Base-by-base conservation (phyloP, 1,284 basidiomycete genomes). In the Cystobasidium slooffiae region DNA sequence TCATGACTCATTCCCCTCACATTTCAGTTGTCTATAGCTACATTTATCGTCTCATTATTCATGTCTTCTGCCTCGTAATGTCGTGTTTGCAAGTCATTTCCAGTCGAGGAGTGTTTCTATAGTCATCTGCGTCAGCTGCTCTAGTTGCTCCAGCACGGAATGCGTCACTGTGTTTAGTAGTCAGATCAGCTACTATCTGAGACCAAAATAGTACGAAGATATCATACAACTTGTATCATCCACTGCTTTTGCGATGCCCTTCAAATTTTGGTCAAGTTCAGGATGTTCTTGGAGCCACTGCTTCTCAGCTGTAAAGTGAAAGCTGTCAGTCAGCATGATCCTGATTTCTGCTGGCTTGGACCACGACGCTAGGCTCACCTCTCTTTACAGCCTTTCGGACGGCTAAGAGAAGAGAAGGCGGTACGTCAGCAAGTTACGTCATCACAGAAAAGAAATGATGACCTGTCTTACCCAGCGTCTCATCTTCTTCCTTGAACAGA, bases 401-500 rank as follows among this genome's bases (percentile, higher is more conserved):
- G n/a, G 69, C 69, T 72, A 43, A 14, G 39, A 10, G 22, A 37
- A 22, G 4, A 44, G 9, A 24, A 47, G 10, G n/a, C 14, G 14
- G 37, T 7, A 20, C 1, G 43, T 9, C 16, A 39, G 8, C 22
- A n/a, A 18, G 2, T 24, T 0, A 20, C 18, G 39, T 14, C 31
- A 56, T 56, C 55, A 37, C 24, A 14, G 16, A 14, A 56, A 52
- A 12, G 61, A 39, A 6, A 66, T 14, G 20, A 39, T 37, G 55
- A 10, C 14, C 22, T 9, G 2, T 10, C 68, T 16, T 52, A 69
- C 68, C 68, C 16, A 22, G 44, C 18, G 58, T 41, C 31, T 72
- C 69, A 31, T 72, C 69, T 46, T 64, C 69, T 16, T 46, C 47
- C 61, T 72, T 72, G 47, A 53, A 72, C n/a, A 72, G 43, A n/a